Evolutionary conservation across 2,329 filamentous ascomycete genomes (phyloP), one percentile per base, ranked within the genome.

Genomic region (Cladophialophora chaetospira): DNA sequence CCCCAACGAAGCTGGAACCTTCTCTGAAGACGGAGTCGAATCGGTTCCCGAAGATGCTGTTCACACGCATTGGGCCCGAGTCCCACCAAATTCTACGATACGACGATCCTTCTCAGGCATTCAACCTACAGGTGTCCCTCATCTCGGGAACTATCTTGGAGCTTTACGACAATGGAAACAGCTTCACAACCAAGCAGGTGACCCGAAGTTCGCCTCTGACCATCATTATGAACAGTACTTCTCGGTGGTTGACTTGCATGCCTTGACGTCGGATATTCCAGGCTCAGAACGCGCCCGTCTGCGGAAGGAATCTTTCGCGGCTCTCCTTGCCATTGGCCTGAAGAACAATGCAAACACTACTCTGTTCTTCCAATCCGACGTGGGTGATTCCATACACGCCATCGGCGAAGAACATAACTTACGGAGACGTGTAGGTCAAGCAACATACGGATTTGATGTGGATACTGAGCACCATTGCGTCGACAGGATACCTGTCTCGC

Each of bases 91-190:
- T 1, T 49, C 79, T 88, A 57, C 84, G 33, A 56, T 42, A 31
- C 38, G 53, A 43, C 43, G 53, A 45, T 53, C 97, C 67, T 97
- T 99, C 78, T 97, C 94, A 3, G 94, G 92, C 51, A 99, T 99
- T 66, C 94, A 99, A 73, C 94, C 94, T 15, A 99, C 94, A 0
- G 94, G 93, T 31, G 82, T 95, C 21, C 94, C 94, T 11, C 94
- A 99, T 72, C 77, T 99, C 26, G 94, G 94, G 53, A 99, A 99
- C 75, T 99, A 97, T 73, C 82, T 96, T 9, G 94, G 94, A 23
- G 94, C 94, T 13, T 77, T 99, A 53, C 83, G 85, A 48, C 85
- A 91, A 79, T 99, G 94, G 94, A 88, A 88, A 44, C 80, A 81
- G 59, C 79, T 97, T 5, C 93, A 99, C 64, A 77, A 91, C 59